phyloP scores from a whole-genome alignment of 2,329 filamentous ascomycete genomes.

The Venturiaceae sp. region DNA sequence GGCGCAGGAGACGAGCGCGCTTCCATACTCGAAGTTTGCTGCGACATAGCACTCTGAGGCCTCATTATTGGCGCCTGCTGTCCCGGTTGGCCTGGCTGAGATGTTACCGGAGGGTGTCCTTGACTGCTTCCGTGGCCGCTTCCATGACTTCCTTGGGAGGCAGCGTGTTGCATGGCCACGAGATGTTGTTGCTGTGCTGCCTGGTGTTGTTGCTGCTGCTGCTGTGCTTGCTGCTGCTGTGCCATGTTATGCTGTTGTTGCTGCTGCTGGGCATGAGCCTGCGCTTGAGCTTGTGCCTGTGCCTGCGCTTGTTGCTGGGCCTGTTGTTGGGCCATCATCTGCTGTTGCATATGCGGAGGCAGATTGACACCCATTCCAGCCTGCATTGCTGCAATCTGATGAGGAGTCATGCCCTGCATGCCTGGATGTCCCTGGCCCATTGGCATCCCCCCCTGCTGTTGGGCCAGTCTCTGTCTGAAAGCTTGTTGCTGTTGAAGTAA shows the following conservation, averaged over 20 bases:
- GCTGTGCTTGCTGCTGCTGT: conserved; percentile 35
- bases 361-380: conserved; percentile 33
- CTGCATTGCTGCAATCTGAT: conserved; percentile 44
- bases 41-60: conserved; percentile 24
- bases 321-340: conserved; percentile 35
- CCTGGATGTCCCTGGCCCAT: conserved; percentile 46
- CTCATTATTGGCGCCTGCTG: conserved; percentile 18
- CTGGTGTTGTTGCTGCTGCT: conserved; percentile 28
- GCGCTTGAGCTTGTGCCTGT: conserved; percentile 26
- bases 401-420: conserved; percentile 30
- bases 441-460: conserved; percentile 39
- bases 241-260: conserved; percentile 20
- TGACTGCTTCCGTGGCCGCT: conserved; percentile 39
- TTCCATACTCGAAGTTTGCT: conserved; percentile 18
- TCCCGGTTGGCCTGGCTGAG: conserved; percentile 22
- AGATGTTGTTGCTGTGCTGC: conserved; percentile 18
- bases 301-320: conserved; percentile 24
- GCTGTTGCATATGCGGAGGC: conserved; percentile 28
- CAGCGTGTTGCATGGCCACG: conserved; percentile 28
- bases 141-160: conserved; percentile 26
- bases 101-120: conserved; percentile 26
- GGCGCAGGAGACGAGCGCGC: conserved; percentile 28
- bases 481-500: conserved; percentile 48
- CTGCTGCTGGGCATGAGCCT: conserved; percentile 28
- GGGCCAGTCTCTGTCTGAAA: conserved; percentile 39